Evolutionary conservation across 768 basidiomycete genomes (phyloP).

Genomic region (Podaxis pistillaris): DNA sequence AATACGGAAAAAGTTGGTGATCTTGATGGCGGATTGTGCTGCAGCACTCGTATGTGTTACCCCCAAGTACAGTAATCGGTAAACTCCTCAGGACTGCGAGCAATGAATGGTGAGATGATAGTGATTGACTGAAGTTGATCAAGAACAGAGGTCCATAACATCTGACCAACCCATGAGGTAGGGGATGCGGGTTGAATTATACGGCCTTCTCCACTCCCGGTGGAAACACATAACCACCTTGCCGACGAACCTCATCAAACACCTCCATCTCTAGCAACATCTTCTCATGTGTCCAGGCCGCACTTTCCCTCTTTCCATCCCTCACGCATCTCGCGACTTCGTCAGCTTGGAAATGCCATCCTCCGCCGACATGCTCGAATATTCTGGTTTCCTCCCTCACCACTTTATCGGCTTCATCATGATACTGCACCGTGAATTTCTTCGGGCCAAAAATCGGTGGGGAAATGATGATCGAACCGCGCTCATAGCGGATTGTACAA

Average conservation of each 20-base stretch:
- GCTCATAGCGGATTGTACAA: slow-evolving; percentile 71
- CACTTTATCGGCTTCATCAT: slow-evolving; percentile 36
- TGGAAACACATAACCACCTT: slow-evolving; percentile 65
- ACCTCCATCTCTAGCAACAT: slow-evolving; percentile 79
- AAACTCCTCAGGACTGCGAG: too few relatives aligned
- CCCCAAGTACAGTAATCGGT: too few relatives aligned
- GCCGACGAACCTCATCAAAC: slow-evolving; percentile 81
- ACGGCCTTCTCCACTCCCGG: slow-evolving; percentile 58
- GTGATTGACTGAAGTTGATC: background rate
- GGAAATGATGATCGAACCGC: slow-evolving; percentile 63
- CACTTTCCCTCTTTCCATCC: slow-evolving; percentile 73
- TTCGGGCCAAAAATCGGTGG: slow-evolving; percentile 67
- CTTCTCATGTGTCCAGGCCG: slow-evolving; percentile 75
- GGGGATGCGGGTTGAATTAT: background rate
- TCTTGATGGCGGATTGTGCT: too few relatives aligned
- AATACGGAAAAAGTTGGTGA: too few relatives aligned
- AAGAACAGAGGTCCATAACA: background rate
- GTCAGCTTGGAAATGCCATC: slow-evolving; percentile 87
- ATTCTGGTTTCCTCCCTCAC: slow-evolving; percentile 53
- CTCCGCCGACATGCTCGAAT: slow-evolving; percentile 63
- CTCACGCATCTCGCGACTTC: slow-evolving; percentile 79
- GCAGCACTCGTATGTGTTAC: too few relatives aligned
- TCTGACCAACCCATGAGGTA: background rate
- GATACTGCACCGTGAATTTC: slow-evolving; percentile 63
- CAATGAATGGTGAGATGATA: too few relatives aligned